Base-by-base conservation (phyloP, 192 early-diverging fungal species). In the Coemansia sp. region DNA sequence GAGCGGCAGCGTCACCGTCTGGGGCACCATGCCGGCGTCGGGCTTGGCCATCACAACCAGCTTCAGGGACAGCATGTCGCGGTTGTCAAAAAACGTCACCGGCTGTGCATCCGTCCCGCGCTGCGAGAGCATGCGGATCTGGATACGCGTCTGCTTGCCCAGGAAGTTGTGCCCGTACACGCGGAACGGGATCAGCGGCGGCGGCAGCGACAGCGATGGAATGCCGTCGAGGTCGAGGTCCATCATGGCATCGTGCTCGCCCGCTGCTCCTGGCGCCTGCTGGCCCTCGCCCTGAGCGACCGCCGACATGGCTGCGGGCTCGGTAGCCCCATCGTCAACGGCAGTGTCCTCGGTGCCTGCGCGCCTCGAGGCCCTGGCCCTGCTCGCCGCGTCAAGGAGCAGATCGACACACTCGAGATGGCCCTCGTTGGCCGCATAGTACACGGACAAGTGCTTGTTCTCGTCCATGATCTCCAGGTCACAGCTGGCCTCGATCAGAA, bases 121-220 rank as follows among this genome's bases (percentile, higher is more conserved):
- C 64, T 26, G 81, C 72, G 50, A 85, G 49, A 25, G 81, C 80
- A 41, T 74, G 23, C 64, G 60, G 41, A 99, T 71, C 60, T 93
- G 90, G 27, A 99, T 75, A 53, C 92, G 87, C 38, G 80, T 86
- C 50, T 90, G 90, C 57, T 89, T 87, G 52, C 95, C 92, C 22
- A 99, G 67, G 62, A 93, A 99, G 50, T 91, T 93, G 79, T 99
- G 97, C 5, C 97, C 97, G 63, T 99, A 99, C 39, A 95, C 93
- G 17, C 94, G 80, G 80, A 99, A 91, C 3, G 97, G 97, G 48
- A 99, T 92, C 26, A 99, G 93, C 9, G 97, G 97, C 14, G 97
- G 97, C 8, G 97, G 97, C 24, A 99, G 59, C 6, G 88, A 91
- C 6, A 99, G 79, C 9, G 93, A 90, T 8, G 97, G 97, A 36